These are phyloP conservation scores for Malassezia vespertilionis DNA, from an alignment of 1,284 basidiomycete species.

Conservation along the genomic window DNA sequence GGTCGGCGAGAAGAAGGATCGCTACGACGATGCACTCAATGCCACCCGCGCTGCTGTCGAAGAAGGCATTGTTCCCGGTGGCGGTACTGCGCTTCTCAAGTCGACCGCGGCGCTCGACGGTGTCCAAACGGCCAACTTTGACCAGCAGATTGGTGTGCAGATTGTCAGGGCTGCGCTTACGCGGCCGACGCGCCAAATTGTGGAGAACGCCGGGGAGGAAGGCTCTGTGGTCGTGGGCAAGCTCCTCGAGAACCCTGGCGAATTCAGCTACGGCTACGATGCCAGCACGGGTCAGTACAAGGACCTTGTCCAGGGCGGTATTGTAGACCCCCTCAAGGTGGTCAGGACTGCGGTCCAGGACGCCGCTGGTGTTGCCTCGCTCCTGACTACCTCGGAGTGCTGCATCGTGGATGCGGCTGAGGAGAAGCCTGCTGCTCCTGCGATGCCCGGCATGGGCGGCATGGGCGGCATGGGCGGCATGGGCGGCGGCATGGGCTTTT, in stretches of 20 bases:
- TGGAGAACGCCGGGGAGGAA: constrained; percentile 91
- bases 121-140: constrained; percentile 80
- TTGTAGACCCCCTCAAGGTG: constrained; percentile 57
- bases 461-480: constrained; percentile 49
- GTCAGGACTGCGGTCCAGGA: constrained; percentile 41
- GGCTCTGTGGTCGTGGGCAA: constrained; percentile 80
- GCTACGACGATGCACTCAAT: constrained; percentile 94
- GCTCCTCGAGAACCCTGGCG: constrained; percentile 40
- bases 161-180: constrained; percentile 83
- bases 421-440: constrained; percentile 55
- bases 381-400: constrained; percentile 85
- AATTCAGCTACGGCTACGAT: constrained; percentile 62
- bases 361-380: constrained; percentile 58
- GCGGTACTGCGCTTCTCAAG: constrained; percentile 82
- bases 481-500: constrained; percentile 45
- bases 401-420: constrained; percentile 84
- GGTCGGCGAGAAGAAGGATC: constrained; percentile 98
- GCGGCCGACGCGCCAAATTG: constrained; percentile 68
- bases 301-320: constrained; percentile 86
- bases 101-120: constrained; percentile 70
- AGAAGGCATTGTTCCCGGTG: constrained; percentile 84
- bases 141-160: constrained; percentile 88
- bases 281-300: constrained; percentile 80
- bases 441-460: constrained; percentile 42
- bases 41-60: constrained; percentile 95